phyloP scores from a whole-genome alignment of 768 basidiomycete species.

The Mycena galopus region DNA sequence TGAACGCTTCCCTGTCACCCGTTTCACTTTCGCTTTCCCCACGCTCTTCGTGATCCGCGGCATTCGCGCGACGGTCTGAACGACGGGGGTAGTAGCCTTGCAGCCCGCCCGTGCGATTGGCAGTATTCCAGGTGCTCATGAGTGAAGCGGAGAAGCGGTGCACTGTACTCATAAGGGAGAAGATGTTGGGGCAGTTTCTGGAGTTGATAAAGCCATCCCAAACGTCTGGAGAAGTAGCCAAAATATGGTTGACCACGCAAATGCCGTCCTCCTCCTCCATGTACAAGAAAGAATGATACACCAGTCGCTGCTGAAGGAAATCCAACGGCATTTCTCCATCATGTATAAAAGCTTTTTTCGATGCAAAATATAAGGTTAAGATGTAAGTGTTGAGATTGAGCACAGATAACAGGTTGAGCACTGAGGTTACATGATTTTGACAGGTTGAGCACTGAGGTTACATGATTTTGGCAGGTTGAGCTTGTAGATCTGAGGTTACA shows the following conservation, averaged over 20 bases:
- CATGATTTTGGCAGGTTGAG: too few relatives aligned
- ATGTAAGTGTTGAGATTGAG: too few relatives aligned
- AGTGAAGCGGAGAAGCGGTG: background rate
- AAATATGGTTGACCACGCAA: background rate
- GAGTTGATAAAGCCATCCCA: slow-evolving; percentile 17
- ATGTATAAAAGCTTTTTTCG: too few relatives aligned
- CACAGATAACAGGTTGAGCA: too few relatives aligned
- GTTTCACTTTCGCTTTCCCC: too few relatives aligned
- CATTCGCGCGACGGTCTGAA: background rate
- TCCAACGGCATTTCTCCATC: slow-evolving; percentile 8
- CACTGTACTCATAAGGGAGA: background rate
- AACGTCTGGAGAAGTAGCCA: background rate
- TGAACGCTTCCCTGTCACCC: too few relatives aligned
- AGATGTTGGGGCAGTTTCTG: background rate
- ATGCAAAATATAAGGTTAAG: too few relatives aligned
- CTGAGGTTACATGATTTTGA: too few relatives aligned
- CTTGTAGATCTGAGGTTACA: too few relatives aligned
- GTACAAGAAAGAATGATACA: background rate
- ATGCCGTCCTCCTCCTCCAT: background rate
- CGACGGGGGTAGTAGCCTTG: slow-evolving; percentile 4
- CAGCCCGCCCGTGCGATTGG: background rate
- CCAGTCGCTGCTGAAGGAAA: background rate
- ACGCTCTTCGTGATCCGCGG: too few relatives aligned
- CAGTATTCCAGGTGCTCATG: slow-evolving; percentile 21
- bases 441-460: too few relatives aligned